Base-by-base conservation (phyloP, 768 basidiomycete genomes). In the Phylloporus sp. region DNA sequence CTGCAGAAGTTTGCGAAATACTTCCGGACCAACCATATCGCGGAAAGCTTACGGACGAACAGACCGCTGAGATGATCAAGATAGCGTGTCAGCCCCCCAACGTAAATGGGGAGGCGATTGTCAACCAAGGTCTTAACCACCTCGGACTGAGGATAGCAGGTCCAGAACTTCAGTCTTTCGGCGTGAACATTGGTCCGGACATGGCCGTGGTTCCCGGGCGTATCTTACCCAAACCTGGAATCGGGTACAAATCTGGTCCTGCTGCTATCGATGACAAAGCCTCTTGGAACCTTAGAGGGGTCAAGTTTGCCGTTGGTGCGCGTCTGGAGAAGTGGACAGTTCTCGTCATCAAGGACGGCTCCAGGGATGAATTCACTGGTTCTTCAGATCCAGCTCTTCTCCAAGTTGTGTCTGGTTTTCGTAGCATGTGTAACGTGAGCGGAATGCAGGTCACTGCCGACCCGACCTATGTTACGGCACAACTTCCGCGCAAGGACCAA, bases 281-380 rank as follows among this genome's bases (percentile, higher is more conserved):
- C 26, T 71, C 74, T 38, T 79, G 77, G 77, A 79, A 80, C 49
- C 58, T 80, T 38, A 65, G 76, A 38, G 71, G 74, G 35, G 72
- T 66, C 74, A 79, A 75, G 54, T 90, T 90, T 57, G 67, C 78
- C 3, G 65, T 60, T 21, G 84, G 85, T 9, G 79, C 71, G 7
- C 64, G 56, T 13, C 63, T 91, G 39, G 68, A 69, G 20, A 77
- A 76, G 20, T 89, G 86, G 85, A 77, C 73, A 2, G 82, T 89
- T 10, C 67, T 91, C 13, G 67, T 88, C 34, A 79, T 91, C 53
- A 67, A 71, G 46, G 87, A 89, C 52, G 70, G 74, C 11, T 73
- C 26, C 13, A 59, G 77, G n/a, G 77, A 79, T 34, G 86, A 90
- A 57, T 90, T 90, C 53, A 27, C 34, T 1, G 75, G 71, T 9